These are phyloP conservation scores for Atalantia buxifolia DNA, from an alignment of 345 rosid genomes.

Conservation along the genomic window DNA sequence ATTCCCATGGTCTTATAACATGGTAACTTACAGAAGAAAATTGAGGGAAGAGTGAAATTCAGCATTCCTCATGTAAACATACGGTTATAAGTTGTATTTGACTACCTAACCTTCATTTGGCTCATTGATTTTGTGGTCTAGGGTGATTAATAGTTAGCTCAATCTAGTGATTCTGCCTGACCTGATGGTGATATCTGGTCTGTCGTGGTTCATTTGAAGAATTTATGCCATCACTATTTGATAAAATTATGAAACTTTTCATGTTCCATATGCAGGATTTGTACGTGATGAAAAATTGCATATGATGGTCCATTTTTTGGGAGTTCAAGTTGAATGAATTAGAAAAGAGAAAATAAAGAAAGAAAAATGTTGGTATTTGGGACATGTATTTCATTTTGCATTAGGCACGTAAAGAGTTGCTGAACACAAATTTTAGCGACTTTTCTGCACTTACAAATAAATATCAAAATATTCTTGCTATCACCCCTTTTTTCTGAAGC, in stretches of 20 bases:
- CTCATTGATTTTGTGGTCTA: neutral
- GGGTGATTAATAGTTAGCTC: neutral
- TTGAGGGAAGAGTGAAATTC: neutral
- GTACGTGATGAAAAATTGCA: neutral
- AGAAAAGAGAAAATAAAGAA: too few species aligned
- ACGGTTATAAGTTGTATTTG: neutral
- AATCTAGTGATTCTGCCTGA: neutral
- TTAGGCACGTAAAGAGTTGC: neutral
- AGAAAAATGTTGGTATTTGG: neutral
- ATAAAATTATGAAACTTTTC: neutral
- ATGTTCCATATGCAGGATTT: neutral
- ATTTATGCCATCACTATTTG: neutral
- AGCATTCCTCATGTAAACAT: neutral
- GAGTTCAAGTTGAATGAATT: neutral
- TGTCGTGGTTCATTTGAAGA: neutral
- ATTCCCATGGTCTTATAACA: neutral
- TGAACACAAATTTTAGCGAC: neutral
- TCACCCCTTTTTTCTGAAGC: too few species aligned
- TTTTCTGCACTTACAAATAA: neutral
- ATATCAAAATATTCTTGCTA: too few species aligned
- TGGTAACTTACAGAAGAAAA: neutral
- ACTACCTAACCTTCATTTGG: neutral
- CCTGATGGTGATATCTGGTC: neutral
- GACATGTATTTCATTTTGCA: neutral
- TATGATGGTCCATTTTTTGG: neutral